These are phyloP conservation scores for Trichosporon coremiiforme DNA, from an alignment of 1,284 basidiomycete genomes.

Conservation along the genomic window DNA sequence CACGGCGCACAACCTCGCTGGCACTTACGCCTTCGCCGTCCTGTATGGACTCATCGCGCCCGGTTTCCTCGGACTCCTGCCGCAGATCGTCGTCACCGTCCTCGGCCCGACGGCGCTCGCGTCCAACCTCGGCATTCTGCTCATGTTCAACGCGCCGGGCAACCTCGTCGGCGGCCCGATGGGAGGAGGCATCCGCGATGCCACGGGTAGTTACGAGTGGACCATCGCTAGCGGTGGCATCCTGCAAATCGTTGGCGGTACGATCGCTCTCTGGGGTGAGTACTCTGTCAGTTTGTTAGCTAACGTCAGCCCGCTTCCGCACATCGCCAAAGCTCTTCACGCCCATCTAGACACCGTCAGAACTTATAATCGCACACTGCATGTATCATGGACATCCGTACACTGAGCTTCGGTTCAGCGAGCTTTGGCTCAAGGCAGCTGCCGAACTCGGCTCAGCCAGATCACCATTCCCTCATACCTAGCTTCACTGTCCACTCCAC, in stretches of 20 bases:
- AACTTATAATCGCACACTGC: neutral
- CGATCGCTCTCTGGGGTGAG: constrained; percentile 29
- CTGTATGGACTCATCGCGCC: constrained; percentile 36
- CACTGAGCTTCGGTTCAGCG: too few relatives aligned
- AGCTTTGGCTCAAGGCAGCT: too few relatives aligned
- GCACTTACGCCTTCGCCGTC: constrained; percentile 22
- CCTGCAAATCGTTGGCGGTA: constrained; percentile 25
- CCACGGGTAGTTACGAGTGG: constrained; percentile 10
- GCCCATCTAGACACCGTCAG: constrained; percentile 10
- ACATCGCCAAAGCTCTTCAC: constrained; percentile 19
- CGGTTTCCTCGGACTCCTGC: constrained; percentile 41
- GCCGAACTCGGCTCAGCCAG: too few relatives aligned
- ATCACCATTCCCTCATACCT: too few relatives aligned
- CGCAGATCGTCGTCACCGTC: constrained; percentile 43
- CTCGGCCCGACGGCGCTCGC: constrained; percentile 44
- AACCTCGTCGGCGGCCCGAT: constrained; percentile 26
- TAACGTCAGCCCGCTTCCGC: constrained; percentile 25
- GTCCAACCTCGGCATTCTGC: constrained; percentile 38
- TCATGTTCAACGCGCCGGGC: constrained; percentile 27
- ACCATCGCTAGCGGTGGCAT: constrained; percentile 23
- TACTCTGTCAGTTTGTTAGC: neutral
- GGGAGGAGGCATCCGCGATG: constrained; percentile 28
- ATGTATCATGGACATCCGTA: too few relatives aligned
- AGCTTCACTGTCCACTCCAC: neutral
- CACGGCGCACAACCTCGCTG: constrained; percentile 22